Evolutionary conservation across 306 rosid genomes (phyloP).

Genomic region (Quercus aquifolioides): DNA sequence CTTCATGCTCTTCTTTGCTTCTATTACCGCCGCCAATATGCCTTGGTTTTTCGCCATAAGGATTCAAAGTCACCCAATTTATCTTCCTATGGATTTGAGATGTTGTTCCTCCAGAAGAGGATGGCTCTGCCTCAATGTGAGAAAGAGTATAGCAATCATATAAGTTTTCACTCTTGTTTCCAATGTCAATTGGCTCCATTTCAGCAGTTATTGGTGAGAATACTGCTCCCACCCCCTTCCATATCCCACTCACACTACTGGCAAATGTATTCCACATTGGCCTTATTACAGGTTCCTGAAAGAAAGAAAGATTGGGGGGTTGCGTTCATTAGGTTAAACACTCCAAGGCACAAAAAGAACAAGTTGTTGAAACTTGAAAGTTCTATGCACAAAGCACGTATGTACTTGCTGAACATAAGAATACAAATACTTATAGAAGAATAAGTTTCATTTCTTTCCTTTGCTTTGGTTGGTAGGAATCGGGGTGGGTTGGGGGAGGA

Average conservation of each 20-base stretch:
- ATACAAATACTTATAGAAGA: neutral
- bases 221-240: conserved; percentile 97
- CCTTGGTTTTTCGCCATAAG: conserved; percentile 60
- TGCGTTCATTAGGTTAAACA: conserved; percentile 11
- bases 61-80: conserved; percentile 94
- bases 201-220: conserved; percentile 89
- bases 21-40: conserved; percentile 17
- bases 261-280: conserved; percentile 91
- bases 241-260: conserved; percentile 91
- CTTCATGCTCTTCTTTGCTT: conserved; percentile 24
- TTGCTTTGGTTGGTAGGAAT: no score
- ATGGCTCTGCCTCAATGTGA: conserved; percentile 53
- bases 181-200: conserved; percentile 89
- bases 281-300: conserved; percentile 92
- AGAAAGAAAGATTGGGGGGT: neutral
- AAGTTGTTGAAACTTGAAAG: neutral
- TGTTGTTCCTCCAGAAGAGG: conserved; percentile 35
- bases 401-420: neutral
- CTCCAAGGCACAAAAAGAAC: neutral
- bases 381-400: neutral
- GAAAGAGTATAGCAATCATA: conserved; percentile 90
- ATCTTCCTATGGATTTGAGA: conserved; percentile 65
- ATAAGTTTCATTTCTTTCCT: no score
- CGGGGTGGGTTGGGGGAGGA: no score
- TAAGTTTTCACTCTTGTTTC: conserved; percentile 60